phyloP scores from a whole-genome alignment of 2,329 filamentous ascomycete genomes.

The Sporothrix dimorphospora region DNA sequence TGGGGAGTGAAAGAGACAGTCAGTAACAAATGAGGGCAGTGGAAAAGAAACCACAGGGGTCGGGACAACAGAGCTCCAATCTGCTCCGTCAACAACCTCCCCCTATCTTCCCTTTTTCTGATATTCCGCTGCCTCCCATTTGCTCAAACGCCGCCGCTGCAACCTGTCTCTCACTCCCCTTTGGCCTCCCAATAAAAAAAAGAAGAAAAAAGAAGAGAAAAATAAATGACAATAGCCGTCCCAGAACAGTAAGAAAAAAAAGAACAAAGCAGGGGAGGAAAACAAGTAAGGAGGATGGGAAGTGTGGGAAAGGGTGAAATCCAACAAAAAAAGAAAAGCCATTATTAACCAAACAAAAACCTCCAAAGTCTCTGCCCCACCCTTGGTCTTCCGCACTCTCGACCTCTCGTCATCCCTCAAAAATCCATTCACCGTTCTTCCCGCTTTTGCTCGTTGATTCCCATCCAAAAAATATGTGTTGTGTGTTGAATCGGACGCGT shows the following conservation, averaged over 20 bases:
- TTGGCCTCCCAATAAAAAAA: constrained; percentile 27
- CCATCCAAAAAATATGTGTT: background rate
- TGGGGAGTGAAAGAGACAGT: constrained; percentile 17
- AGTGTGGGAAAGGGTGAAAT: background rate
- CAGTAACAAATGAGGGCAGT: background rate
- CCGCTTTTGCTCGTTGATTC: background rate
- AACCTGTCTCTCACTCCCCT: constrained; percentile 24
- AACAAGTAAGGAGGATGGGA: background rate
- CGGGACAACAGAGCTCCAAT: background rate
- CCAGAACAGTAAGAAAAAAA: constrained; percentile 29
- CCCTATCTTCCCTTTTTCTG: background rate
- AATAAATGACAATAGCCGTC: constrained; percentile 29
- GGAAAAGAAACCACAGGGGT: background rate
- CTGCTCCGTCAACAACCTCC: background rate
- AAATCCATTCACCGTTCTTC: constrained; percentile 17
- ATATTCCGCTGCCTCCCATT: background rate
- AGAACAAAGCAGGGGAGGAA: background rate
- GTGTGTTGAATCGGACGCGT: constrained; percentile 27
- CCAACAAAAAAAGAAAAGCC: background rate
- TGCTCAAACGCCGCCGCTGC: background rate
- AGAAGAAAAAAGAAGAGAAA: constrained; percentile 20
- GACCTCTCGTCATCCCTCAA: background rate
- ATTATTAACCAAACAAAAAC: constrained; percentile 16
- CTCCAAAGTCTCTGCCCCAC: background rate
- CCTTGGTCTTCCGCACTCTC: background rate